Percentiles rank a stretch among this genome's conserved stretches.
Conservation (phyloP, 306 rosid genomes). For the Parietaria judaica region DNA sequence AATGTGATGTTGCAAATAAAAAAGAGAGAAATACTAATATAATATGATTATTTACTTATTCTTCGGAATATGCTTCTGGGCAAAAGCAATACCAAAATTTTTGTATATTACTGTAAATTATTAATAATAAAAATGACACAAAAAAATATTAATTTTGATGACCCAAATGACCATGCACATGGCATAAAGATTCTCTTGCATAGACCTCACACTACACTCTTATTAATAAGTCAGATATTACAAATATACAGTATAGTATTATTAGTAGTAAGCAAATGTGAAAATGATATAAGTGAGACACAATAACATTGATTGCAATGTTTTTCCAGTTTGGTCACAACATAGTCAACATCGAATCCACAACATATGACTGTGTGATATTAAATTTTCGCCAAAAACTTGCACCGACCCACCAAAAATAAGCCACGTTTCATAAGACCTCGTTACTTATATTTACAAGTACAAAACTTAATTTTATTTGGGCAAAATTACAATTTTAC, state of each 20-base stretch:
- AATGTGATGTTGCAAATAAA: not conserved
- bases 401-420: not conserved
- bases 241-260: not conserved
- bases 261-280: not conserved
- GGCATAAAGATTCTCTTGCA: conserved; percentile 5
- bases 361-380: not conserved
- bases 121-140: not conserved
- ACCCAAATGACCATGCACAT: conserved; percentile 1
- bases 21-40: not conserved
- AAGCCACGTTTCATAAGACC: not conserved
- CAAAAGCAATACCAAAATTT: conserved; percentile 2
- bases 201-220: not conserved
- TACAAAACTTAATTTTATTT: not conserved
- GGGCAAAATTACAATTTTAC: not conserved
- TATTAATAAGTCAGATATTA: not conserved
- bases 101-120: no score
- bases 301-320: not conserved
- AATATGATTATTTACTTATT: not conserved
- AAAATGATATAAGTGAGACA: not conserved
- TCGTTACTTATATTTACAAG: not conserved
- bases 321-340: not conserved
- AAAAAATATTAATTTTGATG: not conserved
- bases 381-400: not conserved
- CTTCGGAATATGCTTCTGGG: conserved; percentile 18
- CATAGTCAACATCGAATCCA: conserved; percentile 5